Evolutionary conservation across 495 filamentous ascomycete species (phyloP).

Genomic region (Durotheca rogersii): DNA sequence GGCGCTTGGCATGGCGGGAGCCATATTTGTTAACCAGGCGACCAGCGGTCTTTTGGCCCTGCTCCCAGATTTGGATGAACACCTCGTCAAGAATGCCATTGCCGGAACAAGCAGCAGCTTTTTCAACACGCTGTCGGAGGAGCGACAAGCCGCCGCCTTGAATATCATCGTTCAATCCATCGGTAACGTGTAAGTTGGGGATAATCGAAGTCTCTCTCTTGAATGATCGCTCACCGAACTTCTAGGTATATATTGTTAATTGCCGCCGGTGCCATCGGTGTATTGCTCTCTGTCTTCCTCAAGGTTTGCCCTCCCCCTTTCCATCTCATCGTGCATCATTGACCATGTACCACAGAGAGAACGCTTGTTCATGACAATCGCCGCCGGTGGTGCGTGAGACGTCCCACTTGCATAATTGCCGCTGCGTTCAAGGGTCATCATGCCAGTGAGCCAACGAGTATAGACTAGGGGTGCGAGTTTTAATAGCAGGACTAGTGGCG

Average conservation of each 20-base stretch:
- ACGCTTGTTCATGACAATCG: conserved; percentile 37
- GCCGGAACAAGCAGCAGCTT: conserved; percentile 39
- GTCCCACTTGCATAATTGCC: no score
- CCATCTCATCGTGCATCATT: no score
- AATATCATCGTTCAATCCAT: conserved; percentile 47
- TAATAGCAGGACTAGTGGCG: no score
- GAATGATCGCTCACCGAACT: no score
- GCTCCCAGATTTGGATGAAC: conserved; percentile 30
- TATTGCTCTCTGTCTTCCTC: conserved; percentile 28
- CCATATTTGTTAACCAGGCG: conserved; percentile 50
- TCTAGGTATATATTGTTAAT: conserved; percentile 40
- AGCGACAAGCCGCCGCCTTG: conserved; percentile 36
- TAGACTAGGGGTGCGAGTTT: no score
- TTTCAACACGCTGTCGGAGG: conserved; percentile 34
- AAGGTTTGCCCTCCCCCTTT: background rate
- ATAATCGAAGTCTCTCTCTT: no score
- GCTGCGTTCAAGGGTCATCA: no score
- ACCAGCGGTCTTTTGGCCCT: conserved; percentile 26
- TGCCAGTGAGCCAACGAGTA: no score
- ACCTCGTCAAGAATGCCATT: conserved; percentile 42
- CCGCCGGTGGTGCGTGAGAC: background rate
- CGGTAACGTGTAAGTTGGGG: conserved; percentile 43
- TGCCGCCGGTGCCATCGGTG: conserved; percentile 41
- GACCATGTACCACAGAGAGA: conserved; percentile 50
- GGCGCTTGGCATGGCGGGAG: conserved; percentile 52